phyloP scores from a whole-genome alignment of 192 early-diverging fungal genomes.

The Backusella mclennaniae region DNA sequence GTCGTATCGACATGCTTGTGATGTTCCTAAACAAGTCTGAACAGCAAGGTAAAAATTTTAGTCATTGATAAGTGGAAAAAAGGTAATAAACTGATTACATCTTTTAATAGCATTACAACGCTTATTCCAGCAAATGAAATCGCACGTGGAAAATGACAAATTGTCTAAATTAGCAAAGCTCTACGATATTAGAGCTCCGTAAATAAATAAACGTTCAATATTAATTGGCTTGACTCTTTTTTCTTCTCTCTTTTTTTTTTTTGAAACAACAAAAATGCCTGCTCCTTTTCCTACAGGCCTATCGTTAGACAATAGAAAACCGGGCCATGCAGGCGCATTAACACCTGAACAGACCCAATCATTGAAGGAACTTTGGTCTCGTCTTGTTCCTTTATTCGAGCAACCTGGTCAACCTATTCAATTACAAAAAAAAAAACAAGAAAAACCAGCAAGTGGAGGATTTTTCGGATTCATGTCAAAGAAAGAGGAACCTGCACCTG shows the following conservation, averaged over 20 bases:
- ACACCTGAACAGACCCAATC: conserved; percentile 42
- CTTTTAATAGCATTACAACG: neutral
- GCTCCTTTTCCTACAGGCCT: neutral
- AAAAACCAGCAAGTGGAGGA: neutral
- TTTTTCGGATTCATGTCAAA: conserved; percentile 6
- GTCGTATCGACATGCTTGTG: conserved; percentile 33
- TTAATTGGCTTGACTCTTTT: neutral
- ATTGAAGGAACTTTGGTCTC: conserved; percentile 44
- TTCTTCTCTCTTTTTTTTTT: neutral
- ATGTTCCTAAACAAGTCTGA: conserved; percentile 27
- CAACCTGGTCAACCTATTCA: neutral
- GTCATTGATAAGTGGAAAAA: neutral
- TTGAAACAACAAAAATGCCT: neutral
- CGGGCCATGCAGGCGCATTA: conserved; percentile 34
- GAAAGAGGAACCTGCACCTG: conserved; percentile 18
- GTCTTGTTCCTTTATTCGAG: conserved; percentile 42
- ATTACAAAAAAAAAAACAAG: neutral
- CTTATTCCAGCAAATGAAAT: neutral
- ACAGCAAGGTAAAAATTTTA: conserved; percentile 21
- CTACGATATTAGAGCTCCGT: neutral
- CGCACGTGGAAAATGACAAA: neutral
- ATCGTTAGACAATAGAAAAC: neutral
- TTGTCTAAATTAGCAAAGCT: neutral
- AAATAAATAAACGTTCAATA: neutral
- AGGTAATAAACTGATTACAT: neutral